Evolutionary conservation across 768 basidiomycete genomes (phyloP), one percentile per base, ranked within the genome.

Genomic region (Leucosporidium scottii): DNA sequence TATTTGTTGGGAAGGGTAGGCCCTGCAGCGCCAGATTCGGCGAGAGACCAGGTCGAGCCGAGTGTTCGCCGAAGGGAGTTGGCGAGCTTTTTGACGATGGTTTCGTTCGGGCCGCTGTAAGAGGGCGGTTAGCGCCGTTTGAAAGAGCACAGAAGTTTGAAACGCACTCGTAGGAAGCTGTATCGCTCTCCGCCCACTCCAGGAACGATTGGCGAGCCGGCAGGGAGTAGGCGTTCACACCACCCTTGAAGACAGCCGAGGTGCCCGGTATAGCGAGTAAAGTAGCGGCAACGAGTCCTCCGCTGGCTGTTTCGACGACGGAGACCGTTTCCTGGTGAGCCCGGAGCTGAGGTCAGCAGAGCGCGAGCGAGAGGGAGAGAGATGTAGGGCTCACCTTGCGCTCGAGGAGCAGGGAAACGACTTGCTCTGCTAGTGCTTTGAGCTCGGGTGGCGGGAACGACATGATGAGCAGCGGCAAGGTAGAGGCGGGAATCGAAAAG

Each of bases 201-300:
- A 62, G 53, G 18, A 53, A 62, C n/a, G 20, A 20, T 25, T 44
- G 36, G 25, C 61, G 36, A 10, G 39, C 39, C 2, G 12, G 7
- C 0, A 62, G 53, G 36, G 25, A 23, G 53, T 62, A 64, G 0
- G 63, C 63, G 36, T 25, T 30, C 4, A 64, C 63, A 6, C 56
- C 31, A 10, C 63, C 63, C 1, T 17, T 15, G 25, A 58, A 64
- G 31, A 34, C n/a, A 17, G 47, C 55, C 15, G 47, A 50, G 7
- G 63, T 58, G 8, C 63, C 63, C 9, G 63, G 63, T 17, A 64
- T 17, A 2, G 56, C 47, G n/a, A 64, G 63, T 17, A 64, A 18
- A 2, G 63, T 27, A 3, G 48, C n/a, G 13, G 47, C 20, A 6
- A 64, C 39, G 27, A 64, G 56, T 2, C 63, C 63, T 7, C 63